Conservation (phyloP, 192 early-diverging fungal species). For the Gamsiella multidivaricata region DNA sequence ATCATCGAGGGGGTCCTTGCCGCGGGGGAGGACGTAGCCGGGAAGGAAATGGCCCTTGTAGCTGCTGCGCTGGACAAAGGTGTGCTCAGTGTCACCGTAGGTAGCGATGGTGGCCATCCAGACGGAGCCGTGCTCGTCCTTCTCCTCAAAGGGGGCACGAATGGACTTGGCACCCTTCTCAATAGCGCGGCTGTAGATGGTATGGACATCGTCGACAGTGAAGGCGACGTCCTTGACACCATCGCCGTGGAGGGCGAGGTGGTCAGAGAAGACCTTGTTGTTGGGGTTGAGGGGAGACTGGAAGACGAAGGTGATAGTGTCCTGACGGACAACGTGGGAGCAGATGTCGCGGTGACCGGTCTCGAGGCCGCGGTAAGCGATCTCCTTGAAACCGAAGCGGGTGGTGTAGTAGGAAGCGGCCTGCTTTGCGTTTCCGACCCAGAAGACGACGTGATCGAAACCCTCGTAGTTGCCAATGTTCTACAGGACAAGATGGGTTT, state of each 20-base stretch:
- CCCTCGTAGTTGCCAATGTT: slow-evolving; percentile 71
- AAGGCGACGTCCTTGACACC: slow-evolving; percentile 97
- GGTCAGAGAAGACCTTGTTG: slow-evolving; percentile 73
- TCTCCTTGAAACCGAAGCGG: slow-evolving; percentile 91
- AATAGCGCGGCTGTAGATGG: slow-evolving; percentile 84
- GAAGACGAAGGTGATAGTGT: slow-evolving; percentile 88
- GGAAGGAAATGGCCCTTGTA: slow-evolving; percentile 94
- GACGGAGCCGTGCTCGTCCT: slow-evolving; percentile 88
- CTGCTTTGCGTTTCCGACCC: slow-evolving; percentile 63
- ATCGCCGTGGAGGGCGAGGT: slow-evolving; percentile 88
- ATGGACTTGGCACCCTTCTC: slow-evolving; percentile 86
- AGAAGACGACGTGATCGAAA: slow-evolving; percentile 64
- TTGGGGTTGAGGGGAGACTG: slow-evolving; percentile 90
- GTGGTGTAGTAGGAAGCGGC: slow-evolving; percentile 95
- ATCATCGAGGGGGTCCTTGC: slow-evolving; percentile 67
- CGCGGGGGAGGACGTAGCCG: slow-evolving; percentile 65
- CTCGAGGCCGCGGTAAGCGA: slow-evolving; percentile 96
- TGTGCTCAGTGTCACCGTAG: slow-evolving; percentile 97
- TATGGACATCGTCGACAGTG: slow-evolving; percentile 83
- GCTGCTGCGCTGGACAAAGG: slow-evolving; percentile 84
- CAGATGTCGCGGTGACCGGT: slow-evolving; percentile 89
- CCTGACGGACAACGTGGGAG: slow-evolving; percentile 88
- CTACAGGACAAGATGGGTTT: slow-evolving; percentile 4
- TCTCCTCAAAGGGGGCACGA: slow-evolving; percentile 80
- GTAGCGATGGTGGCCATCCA: slow-evolving; percentile 93